Evolutionary conservation across 1,284 basidiomycete genomes (phyloP).

Genomic region (Sporisorium iseilematis-ciliati): DNA sequence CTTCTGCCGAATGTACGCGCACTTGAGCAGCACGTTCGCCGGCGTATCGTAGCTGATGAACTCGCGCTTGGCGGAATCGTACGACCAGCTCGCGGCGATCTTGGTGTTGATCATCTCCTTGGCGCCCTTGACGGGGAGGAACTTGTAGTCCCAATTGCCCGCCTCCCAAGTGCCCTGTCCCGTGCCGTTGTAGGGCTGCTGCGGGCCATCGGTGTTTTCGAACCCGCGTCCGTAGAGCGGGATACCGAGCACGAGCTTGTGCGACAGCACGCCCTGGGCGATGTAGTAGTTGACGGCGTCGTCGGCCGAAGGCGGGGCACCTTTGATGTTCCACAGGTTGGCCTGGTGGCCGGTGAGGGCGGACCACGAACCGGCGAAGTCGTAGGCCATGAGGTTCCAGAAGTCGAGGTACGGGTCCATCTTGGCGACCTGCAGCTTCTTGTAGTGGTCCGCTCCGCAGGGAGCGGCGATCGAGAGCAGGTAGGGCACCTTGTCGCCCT

Average conservation of each 20-base stretch:
- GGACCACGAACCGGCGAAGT: conserved; percentile 74
- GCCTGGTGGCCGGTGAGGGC: conserved; percentile 82
- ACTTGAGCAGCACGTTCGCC: conserved; percentile 78
- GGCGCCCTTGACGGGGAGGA: conserved; percentile 79
- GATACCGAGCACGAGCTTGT: conserved; percentile 83
- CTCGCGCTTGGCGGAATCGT: conserved; percentile 78
- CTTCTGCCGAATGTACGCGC: conserved; percentile 79
- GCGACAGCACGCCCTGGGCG: conserved; percentile 77
- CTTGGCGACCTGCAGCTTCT: conserved; percentile 77
- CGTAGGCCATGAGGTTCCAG: conserved; percentile 89
- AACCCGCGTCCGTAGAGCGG: conserved; percentile 78
- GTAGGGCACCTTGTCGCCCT: conserved; percentile 73
- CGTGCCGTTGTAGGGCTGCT: conserved; percentile 80
- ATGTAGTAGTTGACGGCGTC: conserved; percentile 78
- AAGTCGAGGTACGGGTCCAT: conserved; percentile 81
- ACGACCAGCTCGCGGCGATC: conserved; percentile 80
- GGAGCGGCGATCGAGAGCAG: conserved; percentile 85
- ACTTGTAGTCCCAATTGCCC: conserved; percentile 76
- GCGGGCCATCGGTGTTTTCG: conserved; percentile 81
- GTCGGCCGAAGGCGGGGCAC: conserved; percentile 74
- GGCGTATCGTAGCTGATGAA: conserved; percentile 85
- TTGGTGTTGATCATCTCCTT: conserved; percentile 78
- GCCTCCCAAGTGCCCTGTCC: conserved; percentile 79
- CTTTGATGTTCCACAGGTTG: conserved; percentile 76
- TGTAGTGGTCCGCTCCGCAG: conserved; percentile 79